phyloP scores from a whole-genome alignment of 2,329 filamentous ascomycete genomes.

The Ceratocystis huliohia region DNA sequence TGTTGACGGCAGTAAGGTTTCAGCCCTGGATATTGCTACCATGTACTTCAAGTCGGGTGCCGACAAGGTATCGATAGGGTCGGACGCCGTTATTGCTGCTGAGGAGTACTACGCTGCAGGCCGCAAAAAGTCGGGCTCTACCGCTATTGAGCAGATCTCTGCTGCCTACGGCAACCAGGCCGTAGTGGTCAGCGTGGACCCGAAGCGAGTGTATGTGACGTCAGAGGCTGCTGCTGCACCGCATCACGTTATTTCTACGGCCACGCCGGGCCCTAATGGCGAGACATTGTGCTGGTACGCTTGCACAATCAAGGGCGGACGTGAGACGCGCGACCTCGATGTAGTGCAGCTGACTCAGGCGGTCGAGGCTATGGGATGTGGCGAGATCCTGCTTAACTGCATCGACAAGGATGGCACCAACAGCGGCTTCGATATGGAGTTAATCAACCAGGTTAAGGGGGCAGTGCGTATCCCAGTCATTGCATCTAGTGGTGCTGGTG shows the following conservation, averaged over 20 bases:
- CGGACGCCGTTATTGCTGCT: slow-evolving; percentile 82
- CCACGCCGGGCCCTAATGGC: slow-evolving; percentile 56
- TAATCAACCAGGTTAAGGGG: slow-evolving; percentile 78
- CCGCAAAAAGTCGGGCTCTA: slow-evolving; percentile 59
- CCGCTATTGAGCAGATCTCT: slow-evolving; percentile 91
- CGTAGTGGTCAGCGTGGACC: slow-evolving; percentile 90
- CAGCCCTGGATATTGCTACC: slow-evolving; percentile 81
- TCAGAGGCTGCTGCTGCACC: slow-evolving; percentile 53
- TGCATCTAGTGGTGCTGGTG: slow-evolving; percentile 82
- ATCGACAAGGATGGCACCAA: slow-evolving; percentile 96
- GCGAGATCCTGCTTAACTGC: slow-evolving; percentile 91
- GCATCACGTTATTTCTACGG: slow-evolving; percentile 59
- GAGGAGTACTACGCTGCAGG: slow-evolving; percentile 74
- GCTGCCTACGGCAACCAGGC: slow-evolving; percentile 90
- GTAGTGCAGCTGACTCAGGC: slow-evolving; percentile 77
- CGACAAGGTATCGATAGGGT: slow-evolving; percentile 95
- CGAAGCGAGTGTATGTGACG: slow-evolving; percentile 76
- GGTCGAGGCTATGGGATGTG: slow-evolving; percentile 89
- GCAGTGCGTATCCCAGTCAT: slow-evolving; percentile 86
- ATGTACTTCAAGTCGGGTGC: slow-evolving; percentile 97
- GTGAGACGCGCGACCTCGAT: slow-evolving; percentile 87
- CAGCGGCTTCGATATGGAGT: slow-evolving; percentile 83
- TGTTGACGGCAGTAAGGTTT: slow-evolving; percentile 71
- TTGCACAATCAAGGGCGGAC: slow-evolving; percentile 89
- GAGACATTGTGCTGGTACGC: slow-evolving; percentile 90